Base-by-base conservation (phyloP, 768 basidiomycete genomes). In the Leccinum fibrillosum region DNA sequence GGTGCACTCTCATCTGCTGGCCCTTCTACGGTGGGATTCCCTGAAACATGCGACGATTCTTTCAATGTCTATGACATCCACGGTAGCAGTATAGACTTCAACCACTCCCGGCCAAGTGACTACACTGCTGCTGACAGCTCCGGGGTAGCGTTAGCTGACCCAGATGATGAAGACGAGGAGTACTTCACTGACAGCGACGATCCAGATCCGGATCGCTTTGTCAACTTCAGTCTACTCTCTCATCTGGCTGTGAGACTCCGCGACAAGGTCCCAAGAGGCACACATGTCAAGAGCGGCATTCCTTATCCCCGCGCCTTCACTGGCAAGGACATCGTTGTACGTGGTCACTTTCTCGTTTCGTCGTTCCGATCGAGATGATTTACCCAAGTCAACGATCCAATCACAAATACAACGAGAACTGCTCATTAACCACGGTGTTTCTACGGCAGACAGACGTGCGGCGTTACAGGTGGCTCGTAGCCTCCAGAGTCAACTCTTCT, bases 231-330 rank as follows among this genome's bases (percentile, higher is more conserved):
- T 15, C 76, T 97, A 47, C 78, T 98, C 56, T 89, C 87, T 32
- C 89, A 99, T 69, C 83, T 97, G 49, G 94, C 94, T 2, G 88
- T 95, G 35, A 87, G 91, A 69, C 74, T 98, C 56, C 82, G 89
- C 55, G 95, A 98, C 74, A 90, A 92, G 69, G 92, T 98, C 2
- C 92, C 90, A 4, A 81, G 91, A 55, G 87, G 86, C 7, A 85
- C 83, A 7, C 95, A 97, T 65, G 89, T 92, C 60, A 97, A 98
- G 75, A 93, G 92, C 7, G 90, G 93, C 55, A 91, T 98, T 44
- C 89, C 91, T 3, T 96, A 96, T 70, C 90, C 88, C 5, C 79
- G 85, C 4, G 89, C 92, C 21, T 98, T 98, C 64, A 98, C 96
- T 3, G 96, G 96, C 6, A 92, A 91, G 66, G 94, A 98, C 66